Evolutionary conservation across 2,329 filamentous ascomycete genomes (phyloP), one percentile per base, ranked within the genome.

Genomic region (Dothideomycetes sp.): DNA sequence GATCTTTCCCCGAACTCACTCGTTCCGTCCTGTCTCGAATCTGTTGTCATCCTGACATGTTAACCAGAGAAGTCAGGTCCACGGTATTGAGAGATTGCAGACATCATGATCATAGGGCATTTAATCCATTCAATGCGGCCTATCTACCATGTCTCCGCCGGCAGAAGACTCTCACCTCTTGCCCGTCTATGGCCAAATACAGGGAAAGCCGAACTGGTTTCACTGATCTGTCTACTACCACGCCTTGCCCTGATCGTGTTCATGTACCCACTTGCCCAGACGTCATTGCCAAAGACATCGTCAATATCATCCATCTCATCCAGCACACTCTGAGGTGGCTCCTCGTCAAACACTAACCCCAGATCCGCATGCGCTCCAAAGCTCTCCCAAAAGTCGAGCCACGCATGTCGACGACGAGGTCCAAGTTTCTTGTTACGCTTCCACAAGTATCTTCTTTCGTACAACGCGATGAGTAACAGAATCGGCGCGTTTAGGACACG

Each of bases 401-500:
- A 68, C 5, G 57, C 59, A 22, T 61, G 60, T 45, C 63, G 64
- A 4, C 60, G 55, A 4, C 59, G 60, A 0, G 64, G 59, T 1
- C 50, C 49, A 44, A 60, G 25, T 47, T 53, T 40, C 18, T 53
- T 50, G 20, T 58, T 56, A 19, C 55, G 54, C 20, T 64, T 65
- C 81, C 82, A 85, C 12, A 88, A 70, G 8, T 76, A 66, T 5
- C 74, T 72, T 36, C 85, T 76, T 60, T 93, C 85, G 47, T 79
- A 72, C 15, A 79, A 62, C 13, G 79, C 76, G 45, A 93, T 82
- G 45, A 81, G 51, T 4, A 89, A 69, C 2, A 93, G 68, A 4
- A 88, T 65, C 0, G 85, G 85, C 2, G 83, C 69, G 58, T 91
- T 91, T 52, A 88, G 71, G 7, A 78, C 64, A 25, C 84, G 78